Evolutionary conservation across 164 flowering plant genomes (phyloP).

Genomic region (Liriodendron chinense): DNA sequence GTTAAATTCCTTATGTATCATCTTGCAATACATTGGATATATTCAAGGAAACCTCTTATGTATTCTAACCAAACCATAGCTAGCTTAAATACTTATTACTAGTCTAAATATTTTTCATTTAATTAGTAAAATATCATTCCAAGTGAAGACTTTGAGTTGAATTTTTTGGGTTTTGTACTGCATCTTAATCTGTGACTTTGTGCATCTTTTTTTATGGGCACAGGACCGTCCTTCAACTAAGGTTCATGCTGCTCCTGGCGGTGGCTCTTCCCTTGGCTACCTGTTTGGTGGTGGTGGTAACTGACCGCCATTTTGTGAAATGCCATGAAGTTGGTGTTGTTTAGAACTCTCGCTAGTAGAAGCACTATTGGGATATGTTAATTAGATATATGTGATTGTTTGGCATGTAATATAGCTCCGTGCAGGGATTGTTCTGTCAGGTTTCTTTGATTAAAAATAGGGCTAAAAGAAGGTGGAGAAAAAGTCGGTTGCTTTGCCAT

Average conservation of each 20-base stretch:
- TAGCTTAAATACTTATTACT: too few relatives aligned
- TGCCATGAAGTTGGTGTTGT: not conserved
- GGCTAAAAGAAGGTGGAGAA: not conserved
- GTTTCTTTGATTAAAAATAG: not conserved
- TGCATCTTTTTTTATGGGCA: not conserved
- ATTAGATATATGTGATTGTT: not conserved
- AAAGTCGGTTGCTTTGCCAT: not conserved
- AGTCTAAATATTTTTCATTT: too few relatives aligned
- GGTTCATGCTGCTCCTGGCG: constrained; percentile 27
- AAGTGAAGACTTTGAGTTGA: too few relatives aligned
- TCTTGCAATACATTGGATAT: too few relatives aligned
- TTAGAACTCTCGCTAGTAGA: not conserved
- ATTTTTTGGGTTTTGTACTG: too few relatives aligned
- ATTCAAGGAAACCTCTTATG: too few relatives aligned
- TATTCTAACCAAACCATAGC: too few relatives aligned
- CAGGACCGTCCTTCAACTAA: constrained; percentile 27
- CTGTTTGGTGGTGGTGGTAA: constrained; percentile 12
- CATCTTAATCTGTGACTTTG: not conserved
- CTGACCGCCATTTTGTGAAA: not conserved
- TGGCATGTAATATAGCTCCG: not conserved
- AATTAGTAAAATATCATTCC: too few relatives aligned
- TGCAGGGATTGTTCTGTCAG: not conserved
- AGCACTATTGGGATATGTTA: not conserved
- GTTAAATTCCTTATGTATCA: too few relatives aligned
- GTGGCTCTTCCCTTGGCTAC: constrained; percentile 22